Evolutionary conservation across 768 basidiomycete species (phyloP).

Genomic region (Lentinula sp.): DNA sequence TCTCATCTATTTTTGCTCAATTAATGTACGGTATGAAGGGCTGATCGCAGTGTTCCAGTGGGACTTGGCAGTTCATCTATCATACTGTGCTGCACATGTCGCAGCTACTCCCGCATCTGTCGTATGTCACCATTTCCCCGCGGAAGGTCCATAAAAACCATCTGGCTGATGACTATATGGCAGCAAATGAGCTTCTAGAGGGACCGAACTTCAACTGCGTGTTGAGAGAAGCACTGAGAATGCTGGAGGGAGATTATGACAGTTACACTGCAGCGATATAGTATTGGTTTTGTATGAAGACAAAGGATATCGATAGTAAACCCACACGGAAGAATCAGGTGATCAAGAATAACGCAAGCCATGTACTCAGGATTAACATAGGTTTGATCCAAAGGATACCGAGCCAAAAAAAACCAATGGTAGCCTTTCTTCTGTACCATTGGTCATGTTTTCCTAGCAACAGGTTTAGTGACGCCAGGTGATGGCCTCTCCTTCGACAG

Average conservation of each 20-base stretch:
- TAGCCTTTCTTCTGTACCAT: too few relatives aligned
- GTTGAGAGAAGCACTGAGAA: neutral
- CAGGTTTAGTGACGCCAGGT: too few relatives aligned
- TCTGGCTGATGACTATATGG: neutral
- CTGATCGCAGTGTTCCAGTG: neutral
- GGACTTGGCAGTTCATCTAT: slow-evolving; percentile 3
- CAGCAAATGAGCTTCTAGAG: neutral
- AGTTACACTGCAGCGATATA: neutral
- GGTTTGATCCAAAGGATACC: too few relatives aligned
- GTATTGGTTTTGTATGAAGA: too few relatives aligned
- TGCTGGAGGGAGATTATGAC: neutral
- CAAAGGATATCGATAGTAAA: too few relatives aligned
- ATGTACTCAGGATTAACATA: too few relatives aligned
- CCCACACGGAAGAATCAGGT: too few relatives aligned
- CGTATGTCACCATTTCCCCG: neutral
- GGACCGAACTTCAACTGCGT: neutral
- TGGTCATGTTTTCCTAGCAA: too few relatives aligned
- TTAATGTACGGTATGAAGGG: neutral
- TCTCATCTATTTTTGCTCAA: neutral
- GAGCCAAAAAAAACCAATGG: too few relatives aligned
- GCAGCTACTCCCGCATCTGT: neutral
- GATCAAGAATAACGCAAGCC: too few relatives aligned
- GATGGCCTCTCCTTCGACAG: neutral
- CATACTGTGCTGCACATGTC: neutral
- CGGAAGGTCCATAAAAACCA: neutral